These are phyloP conservation scores for Arachis stenosperma DNA, from an alignment of 306 rosid genomes.

Conservation along the genomic window DNA sequence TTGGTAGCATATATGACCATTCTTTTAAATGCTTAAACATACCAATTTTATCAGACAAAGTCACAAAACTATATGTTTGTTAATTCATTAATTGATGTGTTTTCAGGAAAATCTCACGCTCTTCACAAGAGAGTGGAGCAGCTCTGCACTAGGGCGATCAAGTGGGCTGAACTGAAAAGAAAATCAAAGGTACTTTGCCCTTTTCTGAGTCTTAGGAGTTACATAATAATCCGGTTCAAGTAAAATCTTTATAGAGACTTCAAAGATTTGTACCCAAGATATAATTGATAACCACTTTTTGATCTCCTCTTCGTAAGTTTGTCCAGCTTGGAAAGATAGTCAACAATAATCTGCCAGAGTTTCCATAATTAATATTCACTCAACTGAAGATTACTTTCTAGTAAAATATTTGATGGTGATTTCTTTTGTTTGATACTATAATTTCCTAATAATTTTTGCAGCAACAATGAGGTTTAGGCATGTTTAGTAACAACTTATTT, in stretches of 20 bases:
- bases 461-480: too few species aligned
- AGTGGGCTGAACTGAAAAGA: conserved; percentile 57
- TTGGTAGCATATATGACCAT: background rate
- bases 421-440: too few species aligned
- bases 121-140: conserved; percentile 63
- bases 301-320: background rate
- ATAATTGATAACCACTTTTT: conserved; percentile 2
- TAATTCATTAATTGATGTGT: conserved; percentile 16
- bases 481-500: too few species aligned
- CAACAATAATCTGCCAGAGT: too few species aligned
- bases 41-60: background rate
- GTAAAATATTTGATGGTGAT: too few species aligned
- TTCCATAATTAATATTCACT: too few species aligned
- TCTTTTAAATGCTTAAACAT: background rate
- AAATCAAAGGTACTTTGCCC: conserved; percentile 50
- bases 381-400: too few species aligned
- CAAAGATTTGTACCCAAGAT: background rate
- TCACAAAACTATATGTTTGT: background rate
- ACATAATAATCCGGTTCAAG: conserved; percentile 16
- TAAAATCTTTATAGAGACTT: conserved; percentile 3
- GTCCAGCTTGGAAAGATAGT: too few species aligned
- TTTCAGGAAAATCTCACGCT: conserved; percentile 59
- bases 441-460: too few species aligned
- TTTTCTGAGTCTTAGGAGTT: conserved; percentile 8
- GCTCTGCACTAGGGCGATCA: conserved; percentile 57